Evolutionary conservation across 106 monocot species (phyloP).

Genomic region (Cymbidium sinense): DNA sequence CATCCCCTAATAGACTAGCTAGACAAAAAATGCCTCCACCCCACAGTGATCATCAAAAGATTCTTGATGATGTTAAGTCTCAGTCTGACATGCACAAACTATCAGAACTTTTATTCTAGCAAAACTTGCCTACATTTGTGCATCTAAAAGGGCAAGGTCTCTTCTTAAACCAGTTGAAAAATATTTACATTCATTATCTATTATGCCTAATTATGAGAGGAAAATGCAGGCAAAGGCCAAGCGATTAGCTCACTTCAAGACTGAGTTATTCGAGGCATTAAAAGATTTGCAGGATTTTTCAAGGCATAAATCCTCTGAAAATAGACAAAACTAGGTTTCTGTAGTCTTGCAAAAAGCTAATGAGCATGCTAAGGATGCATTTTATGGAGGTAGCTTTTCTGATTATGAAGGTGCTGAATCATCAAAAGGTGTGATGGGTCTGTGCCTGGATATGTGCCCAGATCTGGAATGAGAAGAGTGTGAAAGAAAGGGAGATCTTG

Average conservation of each 20-base stretch:
- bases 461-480: slow-evolving; percentile 90
- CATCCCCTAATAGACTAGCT: slow-evolving; percentile 19
- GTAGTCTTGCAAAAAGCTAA: too few species aligned
- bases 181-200: too few species aligned
- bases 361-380: too few species aligned
- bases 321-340: slow-evolving; percentile 19
- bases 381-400: slow-evolving; percentile 13
- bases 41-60: slow-evolving; percentile 27
- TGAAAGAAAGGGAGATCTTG: too few species aligned
- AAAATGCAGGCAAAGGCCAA: slow-evolving; percentile 82
- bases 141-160: slow-evolving; percentile 45
- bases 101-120: slow-evolving; percentile 6
- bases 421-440: slow-evolving; percentile 44
- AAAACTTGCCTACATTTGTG: slow-evolving; percentile 9
- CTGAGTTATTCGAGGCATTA: slow-evolving; percentile 53
- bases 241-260: slow-evolving; percentile 64
- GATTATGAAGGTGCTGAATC: slow-evolving; percentile 36
- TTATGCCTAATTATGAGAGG: slow-evolving; percentile 42
- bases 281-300: slow-evolving; percentile 15
- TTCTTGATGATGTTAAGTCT: background rate
- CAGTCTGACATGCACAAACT: slow-evolving; percentile 13
- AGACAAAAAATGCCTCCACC: too few species aligned
- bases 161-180: slow-evolving; percentile 27
- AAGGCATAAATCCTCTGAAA: slow-evolving; percentile 20
- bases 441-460: slow-evolving; percentile 97